Evolutionary conservation across 73 alveolate species (phyloP).

Genomic region (Paramecium primaurelia): DNA sequence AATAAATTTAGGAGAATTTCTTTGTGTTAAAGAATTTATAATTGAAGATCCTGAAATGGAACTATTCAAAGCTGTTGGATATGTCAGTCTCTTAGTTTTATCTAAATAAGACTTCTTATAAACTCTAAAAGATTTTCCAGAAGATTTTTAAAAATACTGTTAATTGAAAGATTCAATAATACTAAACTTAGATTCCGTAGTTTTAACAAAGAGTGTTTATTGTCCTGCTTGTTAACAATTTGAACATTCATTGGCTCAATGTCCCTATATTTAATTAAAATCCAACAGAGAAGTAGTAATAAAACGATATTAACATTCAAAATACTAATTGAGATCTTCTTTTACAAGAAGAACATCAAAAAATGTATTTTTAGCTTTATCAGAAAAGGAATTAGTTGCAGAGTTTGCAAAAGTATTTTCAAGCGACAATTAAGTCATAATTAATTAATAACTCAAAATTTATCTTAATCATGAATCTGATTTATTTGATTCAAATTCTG

Average conservation of each 20-base stretch:
- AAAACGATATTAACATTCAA: neutral
- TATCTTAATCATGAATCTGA: neutral
- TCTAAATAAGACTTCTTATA: slow-evolving; percentile 4
- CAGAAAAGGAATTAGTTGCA: neutral
- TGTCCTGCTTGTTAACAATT: slow-evolving; percentile 44
- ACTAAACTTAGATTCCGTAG: neutral
- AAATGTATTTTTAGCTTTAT: neutral
- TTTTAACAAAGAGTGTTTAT: neutral
- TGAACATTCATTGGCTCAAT: neutral
- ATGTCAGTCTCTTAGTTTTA: slow-evolving; percentile 21
- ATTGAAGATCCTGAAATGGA: slow-evolving; percentile 11
- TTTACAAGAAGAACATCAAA: neutral
- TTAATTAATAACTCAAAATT: neutral
- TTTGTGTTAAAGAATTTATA: slow-evolving; percentile 31
- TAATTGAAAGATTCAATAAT: neutral
- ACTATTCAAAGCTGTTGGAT: slow-evolving; percentile 38
- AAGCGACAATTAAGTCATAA: neutral
- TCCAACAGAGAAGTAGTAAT: neutral
- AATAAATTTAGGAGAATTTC: neutral
- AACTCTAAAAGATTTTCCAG: slow-evolving; percentile 6
- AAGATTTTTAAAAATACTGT: slow-evolving; percentile 13
- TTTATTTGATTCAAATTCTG: neutral
- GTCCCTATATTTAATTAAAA: neutral
- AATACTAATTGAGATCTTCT: neutral
- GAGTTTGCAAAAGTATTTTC: neutral